Evolutionary conservation across 768 basidiomycete genomes (phyloP).

Genomic region (Sporobolomyces phaffii): DNA sequence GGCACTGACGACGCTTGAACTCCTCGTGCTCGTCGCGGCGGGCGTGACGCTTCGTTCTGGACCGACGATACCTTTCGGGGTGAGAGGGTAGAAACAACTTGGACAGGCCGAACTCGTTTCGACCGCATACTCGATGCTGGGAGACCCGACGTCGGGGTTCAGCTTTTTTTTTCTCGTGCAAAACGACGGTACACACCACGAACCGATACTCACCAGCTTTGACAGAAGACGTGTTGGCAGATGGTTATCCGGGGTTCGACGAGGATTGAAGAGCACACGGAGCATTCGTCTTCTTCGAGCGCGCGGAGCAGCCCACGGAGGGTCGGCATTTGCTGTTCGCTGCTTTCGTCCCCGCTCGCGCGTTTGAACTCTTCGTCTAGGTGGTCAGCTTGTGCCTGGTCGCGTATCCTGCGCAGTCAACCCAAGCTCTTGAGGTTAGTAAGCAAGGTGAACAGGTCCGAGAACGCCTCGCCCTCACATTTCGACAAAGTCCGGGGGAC

Average conservation of each 20-base stretch:
- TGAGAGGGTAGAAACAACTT: constrained; percentile 6
- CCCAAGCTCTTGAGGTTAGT: too few relatives aligned
- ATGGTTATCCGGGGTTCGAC: constrained; percentile 38
- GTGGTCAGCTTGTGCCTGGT: constrained; percentile 11
- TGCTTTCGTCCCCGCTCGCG: background rate
- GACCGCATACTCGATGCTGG: constrained; percentile 36
- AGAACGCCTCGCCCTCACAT: too few relatives aligned
- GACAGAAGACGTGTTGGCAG: constrained; percentile 40
- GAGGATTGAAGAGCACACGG: constrained; percentile 30
- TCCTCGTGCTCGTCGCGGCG: background rate
- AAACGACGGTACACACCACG: too few relatives aligned
- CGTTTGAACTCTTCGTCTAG: constrained; percentile 15
- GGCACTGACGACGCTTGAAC: background rate
- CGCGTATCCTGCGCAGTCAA: constrained; percentile 34
- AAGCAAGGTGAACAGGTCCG: too few relatives aligned
- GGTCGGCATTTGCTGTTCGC: constrained; percentile 12
- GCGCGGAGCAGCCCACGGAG: constrained; percentile 11
- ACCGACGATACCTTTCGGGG: constrained; percentile 18
- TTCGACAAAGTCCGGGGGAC: constrained; percentile 66
- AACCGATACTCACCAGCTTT: constrained; percentile 22
- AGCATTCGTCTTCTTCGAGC: constrained; percentile 27
- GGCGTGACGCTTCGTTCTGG: constrained; percentile 15
- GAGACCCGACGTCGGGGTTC: too few relatives aligned
- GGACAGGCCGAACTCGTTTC: constrained; percentile 19
- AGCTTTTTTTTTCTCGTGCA: background rate